Base-by-base conservation (phyloP, 768 basidiomycete genomes). In the Hygrophoropsis aurantiaca region DNA sequence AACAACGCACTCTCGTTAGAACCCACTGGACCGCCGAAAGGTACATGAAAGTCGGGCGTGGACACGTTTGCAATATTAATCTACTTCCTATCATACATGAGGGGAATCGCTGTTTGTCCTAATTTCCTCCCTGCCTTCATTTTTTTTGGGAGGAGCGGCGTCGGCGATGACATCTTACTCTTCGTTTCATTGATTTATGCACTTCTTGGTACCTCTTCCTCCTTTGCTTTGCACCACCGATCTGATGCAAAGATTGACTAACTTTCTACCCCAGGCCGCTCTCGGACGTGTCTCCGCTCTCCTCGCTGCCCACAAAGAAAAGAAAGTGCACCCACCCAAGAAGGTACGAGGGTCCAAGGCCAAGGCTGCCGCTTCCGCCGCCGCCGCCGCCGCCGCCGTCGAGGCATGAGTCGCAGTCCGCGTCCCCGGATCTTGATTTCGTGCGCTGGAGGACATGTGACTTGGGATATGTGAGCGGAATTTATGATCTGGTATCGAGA, bases 11-110 rank as follows among this genome's bases (percentile, higher is more conserved):
- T 84, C 83, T 80, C 84, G 84, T 84, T 92, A 92, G 89, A 92
- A 89, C 89, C 89, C 85, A 76, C 87, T 80, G 85, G 85, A 66
- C 57, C 67, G 67, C 77, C 71, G 59, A 61, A 67, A 68, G 74
- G 75, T 71, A 69, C 66, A 84, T 84, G 87, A 90, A 85, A 77
- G 87, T 72, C 78, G 87, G 87, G 89, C 80, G 89, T 92, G 87
- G 89, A 92, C 84, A 88, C 71, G 87, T 87, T 79, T 92, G 89
- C 89, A 83, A 92, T 68, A 92, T 62, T 68, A 57, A 74, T 34
- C 2, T 21, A 74, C 66, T 8, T n/a, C n/a, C n/a, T n/a, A n/a
- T n/a, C n/a, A n/a, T n/a, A n/a, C n/a, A n/a, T n/a, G n/a, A n/a
- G n/a, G n/a, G n/a, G n/a, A n/a, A n/a, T n/a, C n/a, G n/a, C n/a